Evolutionary conservation across 208 protist genomes (phyloP), one percentile per base, ranked within the genome.

Genomic region (Crithidia thermophila): DNA sequence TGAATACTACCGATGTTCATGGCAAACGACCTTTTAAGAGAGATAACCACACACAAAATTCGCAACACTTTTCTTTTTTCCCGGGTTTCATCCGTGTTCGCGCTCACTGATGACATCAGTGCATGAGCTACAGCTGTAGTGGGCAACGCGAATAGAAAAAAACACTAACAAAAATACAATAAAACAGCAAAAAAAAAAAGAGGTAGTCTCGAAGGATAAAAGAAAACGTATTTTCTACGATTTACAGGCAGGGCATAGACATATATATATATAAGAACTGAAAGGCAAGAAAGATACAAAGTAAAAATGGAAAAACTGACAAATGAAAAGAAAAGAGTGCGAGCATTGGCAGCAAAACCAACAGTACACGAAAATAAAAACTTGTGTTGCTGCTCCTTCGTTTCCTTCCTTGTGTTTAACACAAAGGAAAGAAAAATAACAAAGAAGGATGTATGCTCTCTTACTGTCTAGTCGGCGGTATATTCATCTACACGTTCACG

Each of bases 141-240:
- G 21, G n/a, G 7, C 5, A 14, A 21, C 45, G 25, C 27, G 47
- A 5, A 31, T 2, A 47, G 16, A 47, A 16, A 4, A 37, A 16
- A 13, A 21, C 1, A 42, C 16, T 20, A 63, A 30, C 3, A 65
- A 20, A n/a, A 64, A 51, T 28, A 52, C 21, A 23, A 53, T 57
- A 4, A 16, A 9, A 59, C 50, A 51, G 45, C 21, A 49, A 43
- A 63, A 46, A 45, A 72, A 72, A 63, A 21, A 43, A 64, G 39
- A 64, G 13, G n/a, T 6, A 62, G 21, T n/a, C 10, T 47, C 18
- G 31, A 55, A 53, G 23, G 10, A 66, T 10, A 66, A 57, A 57
- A 61, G 6, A 28, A 47, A 23, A 46, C 21, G 14, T 30, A 46
- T 23, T 23, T 34, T 66, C 60, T 56, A 36, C 46, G 33, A 5